phyloP scores from a whole-genome alignment of 2,329 filamentous ascomycete genomes.

The Ceratocystis variospora region DNA sequence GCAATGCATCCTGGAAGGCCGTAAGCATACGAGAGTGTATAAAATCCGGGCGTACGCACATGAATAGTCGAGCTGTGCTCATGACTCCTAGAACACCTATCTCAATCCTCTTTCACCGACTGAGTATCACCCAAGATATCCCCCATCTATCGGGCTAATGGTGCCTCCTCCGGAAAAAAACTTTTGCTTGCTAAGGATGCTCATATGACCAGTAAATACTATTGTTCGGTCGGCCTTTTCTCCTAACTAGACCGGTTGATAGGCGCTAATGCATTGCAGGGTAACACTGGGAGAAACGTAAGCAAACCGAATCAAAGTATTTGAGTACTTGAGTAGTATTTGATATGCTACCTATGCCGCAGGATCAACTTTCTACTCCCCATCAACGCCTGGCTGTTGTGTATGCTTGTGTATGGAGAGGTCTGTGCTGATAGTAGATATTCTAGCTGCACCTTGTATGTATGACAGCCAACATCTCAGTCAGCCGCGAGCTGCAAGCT shows the following conservation, averaged over 20 bases:
- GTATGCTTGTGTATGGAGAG: not conserved
- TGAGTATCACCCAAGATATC: not conserved
- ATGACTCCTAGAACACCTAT: too few species aligned
- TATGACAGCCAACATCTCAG: not conserved
- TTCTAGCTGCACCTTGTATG: not conserved
- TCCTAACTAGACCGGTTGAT: not conserved
- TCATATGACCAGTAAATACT: not conserved
- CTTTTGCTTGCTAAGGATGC: not conserved
- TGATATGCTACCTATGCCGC: not conserved
- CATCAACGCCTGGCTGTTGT: not conserved
- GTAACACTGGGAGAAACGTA: not conserved
- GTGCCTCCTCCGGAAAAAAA: too few species aligned
- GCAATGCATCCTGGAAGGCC: not conserved
- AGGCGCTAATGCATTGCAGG: not conserved
- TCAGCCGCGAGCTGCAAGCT: not conserved
- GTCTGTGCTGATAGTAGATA: slow-evolving; percentile 1
- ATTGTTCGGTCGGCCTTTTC: not conserved
- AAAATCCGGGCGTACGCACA: not conserved
- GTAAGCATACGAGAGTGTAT: not conserved
- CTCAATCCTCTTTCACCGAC: not conserved
- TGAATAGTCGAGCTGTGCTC: not conserved
- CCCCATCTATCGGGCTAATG: not conserved
- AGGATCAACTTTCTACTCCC: too few species aligned
- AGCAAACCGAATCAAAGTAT: too few species aligned
- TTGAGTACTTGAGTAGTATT: not conserved